These are phyloP conservation scores for Candida silvicultrix DNA, from an alignment of 805 yeast genomes.

Conservation along the genomic window DNA sequence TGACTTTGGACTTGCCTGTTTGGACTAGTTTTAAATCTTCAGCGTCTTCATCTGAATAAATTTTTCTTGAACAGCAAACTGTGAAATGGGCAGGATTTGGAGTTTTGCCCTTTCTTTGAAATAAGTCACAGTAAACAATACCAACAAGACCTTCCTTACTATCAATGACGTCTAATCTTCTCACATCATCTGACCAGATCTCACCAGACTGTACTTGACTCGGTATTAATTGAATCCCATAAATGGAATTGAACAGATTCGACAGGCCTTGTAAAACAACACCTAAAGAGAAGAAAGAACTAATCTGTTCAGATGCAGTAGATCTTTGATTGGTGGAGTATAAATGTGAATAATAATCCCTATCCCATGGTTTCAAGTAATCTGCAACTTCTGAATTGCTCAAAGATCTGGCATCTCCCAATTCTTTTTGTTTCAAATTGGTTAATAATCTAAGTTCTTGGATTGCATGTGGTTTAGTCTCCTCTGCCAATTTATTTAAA, in stretches of 20 bases:
- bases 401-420: conserved; percentile 14
- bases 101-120: conserved; percentile 68
- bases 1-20: conserved; percentile 25
- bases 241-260: conserved; percentile 58
- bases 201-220: conserved; percentile 62
- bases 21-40: conserved; percentile 30
- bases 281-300: conserved; percentile 76
- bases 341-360: conserved; percentile 55
- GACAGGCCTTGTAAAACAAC: conserved; percentile 81
- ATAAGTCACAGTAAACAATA: conserved; percentile 79
- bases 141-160: conserved; percentile 64
- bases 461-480: conserved; percentile 46
- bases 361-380: conserved; percentile 82
- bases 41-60: conserved; percentile 47
- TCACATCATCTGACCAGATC: conserved; percentile 83
- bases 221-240: conserved; percentile 73
- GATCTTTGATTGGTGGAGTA: conserved; percentile 26
- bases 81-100: conserved; percentile 94
- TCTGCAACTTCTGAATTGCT: conserved; percentile 35
- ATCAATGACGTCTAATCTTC: conserved; percentile 71
- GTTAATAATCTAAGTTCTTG: conserved; percentile 51
- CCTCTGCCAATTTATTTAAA: conserved; percentile 49
- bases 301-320: conserved; percentile 40
- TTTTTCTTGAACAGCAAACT: conserved; percentile 84
- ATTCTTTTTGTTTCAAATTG: conserved; percentile 27